Evolutionary conservation across 2,329 filamentous ascomycete species (phyloP).

Genomic region (Aspergillus viridinutans): DNA sequence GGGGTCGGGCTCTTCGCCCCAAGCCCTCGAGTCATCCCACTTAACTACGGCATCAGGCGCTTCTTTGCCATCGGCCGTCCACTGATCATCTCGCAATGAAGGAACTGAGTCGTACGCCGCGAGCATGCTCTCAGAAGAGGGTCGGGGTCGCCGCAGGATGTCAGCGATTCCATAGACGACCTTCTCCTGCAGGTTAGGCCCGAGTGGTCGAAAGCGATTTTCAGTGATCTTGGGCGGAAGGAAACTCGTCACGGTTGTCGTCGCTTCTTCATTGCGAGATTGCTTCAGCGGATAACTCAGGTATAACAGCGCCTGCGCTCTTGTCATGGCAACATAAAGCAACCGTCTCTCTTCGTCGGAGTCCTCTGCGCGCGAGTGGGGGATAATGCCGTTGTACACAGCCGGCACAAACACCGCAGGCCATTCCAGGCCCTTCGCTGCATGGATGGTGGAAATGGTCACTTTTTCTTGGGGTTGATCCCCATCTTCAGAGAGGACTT

Average conservation of each 20-base stretch:
- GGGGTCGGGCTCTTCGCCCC: constrained; percentile 19
- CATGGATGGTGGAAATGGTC: constrained; percentile 94
- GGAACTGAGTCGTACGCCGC: constrained; percentile 38
- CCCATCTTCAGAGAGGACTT: constrained; percentile 56
- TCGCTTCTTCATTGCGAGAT: constrained; percentile 55
- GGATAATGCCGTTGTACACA: constrained; percentile 84
- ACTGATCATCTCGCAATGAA: constrained; percentile 62
- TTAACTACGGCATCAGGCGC: constrained; percentile 29
- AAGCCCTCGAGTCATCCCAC: constrained; percentile 33
- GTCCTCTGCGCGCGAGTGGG: constrained; percentile 81
- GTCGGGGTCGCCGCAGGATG: constrained; percentile 63
- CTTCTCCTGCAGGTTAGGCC: constrained; percentile 63
- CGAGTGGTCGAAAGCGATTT: constrained; percentile 55
- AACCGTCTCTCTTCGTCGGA: constrained; percentile 80
- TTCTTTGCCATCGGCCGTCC: constrained; percentile 60
- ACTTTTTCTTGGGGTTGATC: constrained; percentile 56
- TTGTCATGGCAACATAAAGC: constrained; percentile 94
- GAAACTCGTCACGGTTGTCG: constrained; percentile 65
- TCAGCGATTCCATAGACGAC: constrained; percentile 64
- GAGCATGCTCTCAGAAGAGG: constrained; percentile 53
- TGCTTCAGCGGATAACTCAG: constrained; percentile 73
- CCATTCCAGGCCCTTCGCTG: constrained; percentile 95
- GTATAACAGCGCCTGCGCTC: constrained; percentile 81
- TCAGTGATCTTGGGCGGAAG: constrained; percentile 55
- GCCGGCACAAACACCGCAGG: constrained; percentile 90